These are phyloP conservation scores for Oryza punctata DNA, from an alignment of 176 grass and related monocot genomes.

Conservation along the genomic window DNA sequence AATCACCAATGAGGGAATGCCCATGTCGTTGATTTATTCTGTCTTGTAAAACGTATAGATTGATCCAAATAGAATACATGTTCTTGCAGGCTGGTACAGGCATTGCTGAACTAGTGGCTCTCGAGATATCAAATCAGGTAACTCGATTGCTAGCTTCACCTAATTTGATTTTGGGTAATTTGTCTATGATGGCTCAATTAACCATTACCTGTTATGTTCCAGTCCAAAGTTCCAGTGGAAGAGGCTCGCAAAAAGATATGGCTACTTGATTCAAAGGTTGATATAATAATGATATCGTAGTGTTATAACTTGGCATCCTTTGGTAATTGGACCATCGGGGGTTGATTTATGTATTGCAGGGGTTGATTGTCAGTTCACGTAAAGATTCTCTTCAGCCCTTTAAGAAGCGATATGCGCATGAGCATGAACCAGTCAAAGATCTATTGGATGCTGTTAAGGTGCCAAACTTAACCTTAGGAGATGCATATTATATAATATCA, in stretches of 20 bases:
- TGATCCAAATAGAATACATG: neutral
- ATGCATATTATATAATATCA: neutral
- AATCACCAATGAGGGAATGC: neutral
- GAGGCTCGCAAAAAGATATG: slow-evolving; percentile 89
- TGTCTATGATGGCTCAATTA: neutral
- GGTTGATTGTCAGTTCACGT: slow-evolving; percentile 79
- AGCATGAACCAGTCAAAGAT: slow-evolving; percentile 74
- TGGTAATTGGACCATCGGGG: neutral
- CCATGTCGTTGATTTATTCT: neutral
- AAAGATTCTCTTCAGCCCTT: slow-evolving; percentile 73
- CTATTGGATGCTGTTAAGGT: slow-evolving; percentile 82
- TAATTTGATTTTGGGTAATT: neutral
- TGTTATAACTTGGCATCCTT: neutral
- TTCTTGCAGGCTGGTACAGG: slow-evolving; percentile 87
- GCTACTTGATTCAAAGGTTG: slow-evolving; percentile 93
- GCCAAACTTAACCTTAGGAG: slow-evolving; percentile 14
- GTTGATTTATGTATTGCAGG: slow-evolving; percentile 44
- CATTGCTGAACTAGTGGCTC: slow-evolving; percentile 86
- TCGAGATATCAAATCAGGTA: slow-evolving; percentile 71
- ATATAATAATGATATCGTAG: neutral
- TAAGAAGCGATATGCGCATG: slow-evolving; percentile 89
- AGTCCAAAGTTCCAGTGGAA: slow-evolving; percentile 68
- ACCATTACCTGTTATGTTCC: slow-evolving; percentile 20
- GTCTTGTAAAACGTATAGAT: neutral
- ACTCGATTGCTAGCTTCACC: slow-evolving; percentile 1